These are phyloP conservation scores for Cryptosporidium tyzzeri DNA, from an alignment of 169 alveolate genomes.

Conservation along the genomic window DNA sequence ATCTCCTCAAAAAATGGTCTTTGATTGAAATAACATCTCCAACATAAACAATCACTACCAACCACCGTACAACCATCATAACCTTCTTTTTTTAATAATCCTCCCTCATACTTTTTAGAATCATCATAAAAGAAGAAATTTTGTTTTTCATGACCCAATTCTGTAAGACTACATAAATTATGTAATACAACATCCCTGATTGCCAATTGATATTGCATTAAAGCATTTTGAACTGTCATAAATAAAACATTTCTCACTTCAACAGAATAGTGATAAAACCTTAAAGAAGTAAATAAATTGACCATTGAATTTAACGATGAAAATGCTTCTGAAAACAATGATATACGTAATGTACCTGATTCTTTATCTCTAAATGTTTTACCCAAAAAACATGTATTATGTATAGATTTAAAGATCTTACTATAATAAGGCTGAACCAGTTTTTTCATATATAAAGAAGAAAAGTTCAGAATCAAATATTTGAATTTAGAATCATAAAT, in stretches of 20 bases:
- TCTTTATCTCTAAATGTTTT: slow-evolving; percentile 67
- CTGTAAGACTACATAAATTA: slow-evolving; percentile 47
- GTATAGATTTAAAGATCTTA: slow-evolving; percentile 12
- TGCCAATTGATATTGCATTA: slow-evolving; percentile 43
- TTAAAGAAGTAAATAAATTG: slow-evolving; percentile 17
- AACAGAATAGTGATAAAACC: slow-evolving; percentile 24
- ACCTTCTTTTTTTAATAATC: neutral
- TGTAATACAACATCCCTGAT: slow-evolving; percentile 38
- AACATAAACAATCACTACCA: neutral
- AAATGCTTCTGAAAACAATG: slow-evolving; percentile 34
- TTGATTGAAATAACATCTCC: neutral
- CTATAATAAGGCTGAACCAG: slow-evolving; percentile 35
- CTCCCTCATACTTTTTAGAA: neutral
- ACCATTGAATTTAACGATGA: slow-evolving; percentile 14
- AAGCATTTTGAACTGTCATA: slow-evolving; percentile 16
- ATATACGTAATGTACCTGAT: slow-evolving; percentile 44
- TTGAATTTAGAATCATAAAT: slow-evolving; percentile 60
- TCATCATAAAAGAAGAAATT: slow-evolving; percentile 15
- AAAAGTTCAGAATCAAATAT: slow-evolving; percentile 18
- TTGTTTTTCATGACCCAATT: neutral
- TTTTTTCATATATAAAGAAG: slow-evolving; percentile 24
- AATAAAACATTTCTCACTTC: slow-evolving; percentile 38
- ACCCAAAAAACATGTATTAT: slow-evolving; percentile 44
- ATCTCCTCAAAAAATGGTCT: neutral
- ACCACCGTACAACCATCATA: neutral